Evolutionary conservation across 371 early-diverging fungal species (phyloP).

Genomic region (Mortierella sp.): DNA sequence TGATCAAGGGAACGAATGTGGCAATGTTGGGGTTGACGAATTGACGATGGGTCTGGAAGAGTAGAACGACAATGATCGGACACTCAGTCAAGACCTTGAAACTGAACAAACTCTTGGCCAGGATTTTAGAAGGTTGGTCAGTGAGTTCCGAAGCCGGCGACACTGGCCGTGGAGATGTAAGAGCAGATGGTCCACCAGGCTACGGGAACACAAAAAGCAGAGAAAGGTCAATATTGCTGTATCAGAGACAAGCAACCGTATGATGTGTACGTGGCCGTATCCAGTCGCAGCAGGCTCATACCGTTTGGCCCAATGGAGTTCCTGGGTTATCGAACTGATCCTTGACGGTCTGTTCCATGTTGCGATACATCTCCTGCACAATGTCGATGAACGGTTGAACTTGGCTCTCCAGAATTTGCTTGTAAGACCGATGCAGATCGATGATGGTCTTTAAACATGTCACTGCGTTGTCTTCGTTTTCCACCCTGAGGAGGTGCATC

Average conservation of each 20-base stretch:
- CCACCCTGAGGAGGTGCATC: conserved; percentile 85
- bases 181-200: conserved; percentile 66
- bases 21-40: conserved; percentile 85
- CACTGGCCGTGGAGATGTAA: conserved; percentile 82
- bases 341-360: conserved; percentile 88
- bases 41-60: conserved; percentile 90
- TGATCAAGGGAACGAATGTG: conserved; percentile 90
- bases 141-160: conserved; percentile 81
- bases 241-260: background rate
- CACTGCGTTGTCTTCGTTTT: conserved; percentile 98
- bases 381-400: conserved; percentile 93
- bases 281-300: conserved; percentile 33
- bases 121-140: conserved; percentile 70
- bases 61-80: conserved; percentile 96
- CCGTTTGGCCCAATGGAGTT: conserved; percentile 69
- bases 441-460: conserved; percentile 93
- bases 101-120: conserved; percentile 83
- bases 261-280: too few species aligned
- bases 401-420: conserved; percentile 84
- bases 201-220: conserved; percentile 32
- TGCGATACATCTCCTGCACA: conserved; percentile 92
- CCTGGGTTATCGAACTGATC: conserved; percentile 84
- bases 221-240: background rate
- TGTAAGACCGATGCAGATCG: conserved; percentile 92
- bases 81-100: conserved; percentile 98